Percentiles rank a stretch among this genome's conserved stretches.
Evolutionary conservation across 805 yeast species (phyloP).

Genomic region (Kodamaea neixiangensis): DNA sequence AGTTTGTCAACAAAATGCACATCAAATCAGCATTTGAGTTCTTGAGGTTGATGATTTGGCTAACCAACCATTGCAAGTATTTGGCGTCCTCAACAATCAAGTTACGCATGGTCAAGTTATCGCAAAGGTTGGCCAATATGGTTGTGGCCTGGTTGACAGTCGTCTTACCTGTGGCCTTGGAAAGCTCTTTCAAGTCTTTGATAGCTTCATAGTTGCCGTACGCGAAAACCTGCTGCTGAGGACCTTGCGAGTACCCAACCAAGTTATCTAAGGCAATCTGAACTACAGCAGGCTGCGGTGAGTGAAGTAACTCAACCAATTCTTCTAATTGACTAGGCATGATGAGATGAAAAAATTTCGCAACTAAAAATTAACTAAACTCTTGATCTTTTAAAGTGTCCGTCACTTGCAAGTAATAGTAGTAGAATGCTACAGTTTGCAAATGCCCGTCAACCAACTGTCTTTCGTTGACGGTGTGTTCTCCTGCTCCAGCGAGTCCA

Average conservation of each 20-base stretch:
- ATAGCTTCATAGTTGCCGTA: constrained; percentile 71
- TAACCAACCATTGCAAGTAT: constrained; percentile 51
- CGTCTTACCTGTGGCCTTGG: constrained; percentile 54
- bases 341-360: constrained; percentile 2
- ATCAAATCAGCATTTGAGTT: constrained; percentile 77
- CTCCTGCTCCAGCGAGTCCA: constrained; percentile 20
- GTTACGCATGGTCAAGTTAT: constrained; percentile 61
- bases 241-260: constrained; percentile 78
- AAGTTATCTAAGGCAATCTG: constrained; percentile 83
- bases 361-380: constrained; percentile 10
- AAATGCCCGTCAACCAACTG: constrained; percentile 34
- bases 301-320: constrained; percentile 77
- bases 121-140: constrained; percentile 80
- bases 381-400: constrained; percentile 21
- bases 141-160: constrained; percentile 70
- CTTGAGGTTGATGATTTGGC: constrained; percentile 51
- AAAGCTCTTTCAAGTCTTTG: constrained; percentile 64
- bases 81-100: constrained; percentile 64
- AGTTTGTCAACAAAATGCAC: constrained; percentile 80
- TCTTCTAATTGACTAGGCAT: constrained; percentile 52
- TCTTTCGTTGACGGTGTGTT: constrained; percentile 40
- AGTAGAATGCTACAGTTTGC: constrained; percentile 38
- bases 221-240: constrained; percentile 64
- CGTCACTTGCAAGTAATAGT: constrained; percentile 36
- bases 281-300: constrained; percentile 75